Percentiles rank a stretch among this genome's conserved stretches.
Evolutionary conservation across 2,329 filamentous ascomycete species (phyloP).

Genomic region (Hortaea sp.): DNA sequence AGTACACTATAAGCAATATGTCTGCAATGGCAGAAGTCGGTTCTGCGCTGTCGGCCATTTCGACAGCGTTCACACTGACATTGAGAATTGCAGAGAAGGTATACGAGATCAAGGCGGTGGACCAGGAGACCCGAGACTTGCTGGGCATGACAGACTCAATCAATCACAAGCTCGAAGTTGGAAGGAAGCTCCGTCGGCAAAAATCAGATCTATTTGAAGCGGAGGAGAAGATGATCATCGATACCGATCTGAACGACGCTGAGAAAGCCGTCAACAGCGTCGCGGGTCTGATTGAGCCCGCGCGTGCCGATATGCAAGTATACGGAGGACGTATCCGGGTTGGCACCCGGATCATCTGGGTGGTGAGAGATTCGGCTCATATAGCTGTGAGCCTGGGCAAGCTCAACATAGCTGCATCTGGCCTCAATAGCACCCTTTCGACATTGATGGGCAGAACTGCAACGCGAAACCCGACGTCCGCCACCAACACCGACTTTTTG

Average conservation of each 20-base stretch:
- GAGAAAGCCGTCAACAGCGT: slow-evolving; percentile 7
- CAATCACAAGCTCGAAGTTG: slow-evolving; percentile 5
- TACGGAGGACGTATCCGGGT: slow-evolving; percentile 5
- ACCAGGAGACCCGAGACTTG: slow-evolving; percentile 7
- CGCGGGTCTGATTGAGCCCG: slow-evolving; percentile 8
- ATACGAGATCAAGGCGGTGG: slow-evolving; percentile 9
- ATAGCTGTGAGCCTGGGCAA: slow-evolving; percentile 7
- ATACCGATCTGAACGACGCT: slow-evolving; percentile 4
- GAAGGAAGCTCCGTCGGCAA: slow-evolving; percentile 5
- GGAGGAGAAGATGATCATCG: slow-evolving; percentile 7
- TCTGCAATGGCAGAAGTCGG: not conserved
- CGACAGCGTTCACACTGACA: not conserved
- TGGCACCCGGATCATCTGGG: slow-evolving; percentile 7
- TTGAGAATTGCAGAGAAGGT: slow-evolving; percentile 4
- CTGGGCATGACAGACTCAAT: slow-evolving; percentile 8
- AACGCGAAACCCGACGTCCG: no score
- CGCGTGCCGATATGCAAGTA: slow-evolving; percentile 6
- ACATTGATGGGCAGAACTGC: not conserved
- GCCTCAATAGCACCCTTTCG: not conserved
- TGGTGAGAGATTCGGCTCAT: slow-evolving; percentile 6
- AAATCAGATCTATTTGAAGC: slow-evolving; percentile 4
- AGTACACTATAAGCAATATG: not conserved
- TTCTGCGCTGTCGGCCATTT: not conserved
- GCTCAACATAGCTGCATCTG: slow-evolving; percentile 5
- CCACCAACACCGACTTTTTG: not conserved